Conservation (phyloP, 768 basidiomycete species). For the Rhizopogon vinicolor region DNA sequence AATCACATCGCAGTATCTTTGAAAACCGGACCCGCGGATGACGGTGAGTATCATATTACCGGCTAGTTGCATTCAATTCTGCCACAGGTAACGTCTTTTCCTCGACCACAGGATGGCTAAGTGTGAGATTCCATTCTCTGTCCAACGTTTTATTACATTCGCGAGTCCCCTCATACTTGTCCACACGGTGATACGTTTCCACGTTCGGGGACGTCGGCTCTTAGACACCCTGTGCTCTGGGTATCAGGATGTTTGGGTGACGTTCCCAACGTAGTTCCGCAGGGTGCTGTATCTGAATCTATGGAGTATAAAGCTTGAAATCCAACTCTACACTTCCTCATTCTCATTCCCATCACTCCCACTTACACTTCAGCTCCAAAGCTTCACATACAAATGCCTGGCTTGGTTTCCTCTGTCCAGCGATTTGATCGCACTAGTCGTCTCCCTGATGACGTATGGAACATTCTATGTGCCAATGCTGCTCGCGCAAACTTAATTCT, state of each 20-base stretch:
- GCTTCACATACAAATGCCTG: conserved; percentile 16
- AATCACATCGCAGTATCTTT: not conserved
- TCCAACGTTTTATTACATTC: not conserved
- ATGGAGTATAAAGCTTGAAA: not conserved
- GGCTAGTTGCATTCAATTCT: not conserved
- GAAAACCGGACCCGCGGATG: not conserved
- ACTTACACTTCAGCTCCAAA: conserved; percentile 1
- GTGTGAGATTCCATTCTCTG: not conserved
- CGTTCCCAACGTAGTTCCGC: not conserved
- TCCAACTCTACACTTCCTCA: not conserved
- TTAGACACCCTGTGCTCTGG: not conserved
- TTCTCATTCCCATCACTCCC: conserved; percentile 6
- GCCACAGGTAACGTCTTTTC: not conserved
- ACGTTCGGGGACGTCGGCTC: not conserved
- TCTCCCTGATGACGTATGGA: conserved; percentile 26
- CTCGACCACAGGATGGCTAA: not conserved
- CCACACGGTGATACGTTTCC: not conserved
- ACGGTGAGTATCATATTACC: not conserved
- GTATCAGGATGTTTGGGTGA: not conserved
- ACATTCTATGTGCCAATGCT: conserved; percentile 22
- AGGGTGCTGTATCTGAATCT: not conserved
- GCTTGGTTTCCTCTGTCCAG: not conserved
- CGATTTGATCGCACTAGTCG: conserved; percentile 8
- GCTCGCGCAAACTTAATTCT: conserved; percentile 43
- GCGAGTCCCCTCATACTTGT: no score